These are phyloP conservation scores for Cucurbita ficifolia DNA, from an alignment of 306 rosid species.

Conservation along the genomic window DNA sequence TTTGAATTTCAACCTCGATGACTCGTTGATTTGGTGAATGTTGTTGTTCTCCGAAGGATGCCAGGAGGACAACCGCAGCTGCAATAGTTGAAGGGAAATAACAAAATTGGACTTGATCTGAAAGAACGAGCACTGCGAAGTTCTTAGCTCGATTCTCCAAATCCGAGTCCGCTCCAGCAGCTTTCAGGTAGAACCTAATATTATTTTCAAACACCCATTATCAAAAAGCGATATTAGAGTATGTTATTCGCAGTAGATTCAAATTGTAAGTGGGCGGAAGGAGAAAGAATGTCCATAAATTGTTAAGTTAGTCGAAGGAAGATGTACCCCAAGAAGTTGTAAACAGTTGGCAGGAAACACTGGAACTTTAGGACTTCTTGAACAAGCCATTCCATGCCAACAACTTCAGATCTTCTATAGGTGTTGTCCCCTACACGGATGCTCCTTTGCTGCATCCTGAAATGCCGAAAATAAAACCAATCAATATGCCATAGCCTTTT, in stretches of 20 bases:
- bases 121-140: constrained; percentile 50
- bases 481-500: background rate
- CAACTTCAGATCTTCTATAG: constrained; percentile 74
- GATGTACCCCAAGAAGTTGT: constrained; percentile 72
- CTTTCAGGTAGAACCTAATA: constrained; percentile 73
- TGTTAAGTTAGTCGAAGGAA: background rate
- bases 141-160: constrained; percentile 60
- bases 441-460: constrained; percentile 42
- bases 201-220: constrained; percentile 1
- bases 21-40: constrained; percentile 37
- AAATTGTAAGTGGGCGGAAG: background rate
- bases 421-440: constrained; percentile 32
- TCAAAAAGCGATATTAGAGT: background rate
- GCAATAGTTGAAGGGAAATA: constrained; percentile 92
- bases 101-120: constrained; percentile 40
- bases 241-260: constrained; percentile 7
- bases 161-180: constrained; percentile 47
- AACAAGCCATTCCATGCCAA: constrained; percentile 97
- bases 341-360: constrained; percentile 66
- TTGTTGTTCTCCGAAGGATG: constrained; percentile 39
- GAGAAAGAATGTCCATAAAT: background rate
- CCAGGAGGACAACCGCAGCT: constrained; percentile 77
- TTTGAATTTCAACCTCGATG: constrained; percentile 34
- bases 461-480: constrained; percentile 12
- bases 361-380: constrained; percentile 74